These are phyloP conservation scores for Talaromyces sp. DNA, from an alignment of 2,329 filamentous ascomycete genomes.

Conservation along the genomic window DNA sequence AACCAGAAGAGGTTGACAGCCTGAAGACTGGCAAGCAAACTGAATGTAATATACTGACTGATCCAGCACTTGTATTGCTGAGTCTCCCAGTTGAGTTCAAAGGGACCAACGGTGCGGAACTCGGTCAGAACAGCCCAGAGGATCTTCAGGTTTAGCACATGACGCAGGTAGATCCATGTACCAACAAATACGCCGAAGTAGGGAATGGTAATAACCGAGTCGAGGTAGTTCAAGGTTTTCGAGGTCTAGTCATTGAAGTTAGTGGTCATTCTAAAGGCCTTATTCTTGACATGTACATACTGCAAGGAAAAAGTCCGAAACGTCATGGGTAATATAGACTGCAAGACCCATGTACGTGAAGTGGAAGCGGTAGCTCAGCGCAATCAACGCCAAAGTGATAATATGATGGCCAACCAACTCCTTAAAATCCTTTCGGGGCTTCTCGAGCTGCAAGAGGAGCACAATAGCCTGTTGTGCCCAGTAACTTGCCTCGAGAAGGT, in stretches of 20 bases:
- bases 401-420: constrained; percentile 91
- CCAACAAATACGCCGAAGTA: constrained; percentile 83
- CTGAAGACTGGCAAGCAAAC: constrained; percentile 48
- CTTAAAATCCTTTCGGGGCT: constrained; percentile 92
- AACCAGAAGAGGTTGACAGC: constrained; percentile 52
- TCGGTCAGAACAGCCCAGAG: constrained; percentile 51
- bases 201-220: constrained; percentile 74
- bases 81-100: constrained; percentile 52
- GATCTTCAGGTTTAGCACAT: constrained; percentile 62
- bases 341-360: constrained; percentile 94
- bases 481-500: constrained; percentile 90
- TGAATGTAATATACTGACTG: constrained; percentile 51
- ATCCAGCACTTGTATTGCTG: constrained; percentile 54
- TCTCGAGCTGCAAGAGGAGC: constrained; percentile 82
- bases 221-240: constrained; percentile 89
- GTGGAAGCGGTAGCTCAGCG: constrained; percentile 88
- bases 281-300: constrained; percentile 48
- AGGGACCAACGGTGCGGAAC: constrained; percentile 52
- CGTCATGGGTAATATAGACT: constrained; percentile 92
- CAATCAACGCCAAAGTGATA: constrained; percentile 82
- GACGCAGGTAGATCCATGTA: constrained; percentile 86
- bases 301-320: constrained; percentile 93
- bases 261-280: neutral
- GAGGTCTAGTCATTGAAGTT: constrained; percentile 65
- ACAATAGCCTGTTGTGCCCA: constrained; percentile 96